Evolutionary conservation across 176 grass and related monocot genomes (phyloP).

Genomic region (Themeda triandra): DNA sequence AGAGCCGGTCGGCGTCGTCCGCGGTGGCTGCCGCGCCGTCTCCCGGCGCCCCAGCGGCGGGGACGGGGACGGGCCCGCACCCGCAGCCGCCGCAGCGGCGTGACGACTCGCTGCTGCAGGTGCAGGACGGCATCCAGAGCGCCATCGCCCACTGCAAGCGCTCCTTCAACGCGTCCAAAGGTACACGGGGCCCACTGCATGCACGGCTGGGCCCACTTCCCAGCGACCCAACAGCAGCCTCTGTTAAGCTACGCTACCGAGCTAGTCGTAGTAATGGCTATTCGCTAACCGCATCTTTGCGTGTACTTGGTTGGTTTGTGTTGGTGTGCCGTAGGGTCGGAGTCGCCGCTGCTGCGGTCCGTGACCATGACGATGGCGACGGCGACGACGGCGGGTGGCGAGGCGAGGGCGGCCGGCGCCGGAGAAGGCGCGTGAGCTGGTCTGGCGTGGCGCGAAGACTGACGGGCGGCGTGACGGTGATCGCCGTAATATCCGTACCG

Average conservation of each 20-base stretch:
- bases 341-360: constrained; percentile 54
- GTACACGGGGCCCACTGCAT: neutral
- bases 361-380: constrained; percentile 51
- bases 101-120: constrained; percentile 82
- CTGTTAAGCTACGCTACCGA: neutral
- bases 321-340: constrained; percentile 34
- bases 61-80: constrained; percentile 49
- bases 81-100: constrained; percentile 43
- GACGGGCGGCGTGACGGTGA: neutral
- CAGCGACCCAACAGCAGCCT: neutral
- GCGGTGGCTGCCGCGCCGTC: constrained; percentile 47
- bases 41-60: neutral
- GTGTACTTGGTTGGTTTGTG: neutral
- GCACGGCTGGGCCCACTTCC: neutral
- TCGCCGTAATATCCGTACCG: neutral
- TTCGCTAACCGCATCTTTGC: neutral
- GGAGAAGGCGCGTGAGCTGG: constrained; percentile 33
- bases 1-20: constrained; percentile 90
- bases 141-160: constrained; percentile 96
- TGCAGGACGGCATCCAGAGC: constrained; percentile 94
- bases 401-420: constrained; percentile 11
- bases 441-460: neutral
- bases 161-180: constrained; percentile 76
- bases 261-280: neutral
- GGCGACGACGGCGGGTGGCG: constrained; percentile 32